Base-by-base conservation (phyloP, 129 eudicot genomes). In the Logfia minima region DNA sequence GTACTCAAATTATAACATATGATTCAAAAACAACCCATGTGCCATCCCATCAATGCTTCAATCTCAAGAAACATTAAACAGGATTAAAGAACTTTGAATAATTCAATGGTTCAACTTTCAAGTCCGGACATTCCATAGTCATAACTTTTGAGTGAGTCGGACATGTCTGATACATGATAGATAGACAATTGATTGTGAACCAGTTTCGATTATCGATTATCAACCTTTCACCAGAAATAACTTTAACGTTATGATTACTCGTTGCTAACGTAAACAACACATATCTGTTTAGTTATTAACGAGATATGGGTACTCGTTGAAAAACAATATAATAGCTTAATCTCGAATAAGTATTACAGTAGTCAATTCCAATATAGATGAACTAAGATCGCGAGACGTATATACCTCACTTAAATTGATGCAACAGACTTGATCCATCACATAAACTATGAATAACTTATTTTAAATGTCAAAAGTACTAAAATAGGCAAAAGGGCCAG, bases 21-120 rank as follows among this genome's bases (percentile, higher is more conserved):
- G 53, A 56, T 11, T 56, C 55, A 73, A 76, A 75, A 23, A 77
- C 68, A 68, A 53, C 81, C 68, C 81, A 68, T 77, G 81, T 56
- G 81, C 68, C 60, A 43, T 66, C 60, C 68, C 53, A 55, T 43
- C 66, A 55, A 53, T 53, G 35, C 74, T 77, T 68, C 4, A 77
- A 53, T 56, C 31, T 68, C 75, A 77, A 66, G 59, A 32, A 68
- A 77, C 67, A 21, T 67, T 56, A 56, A 56, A 77, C 75, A 68
- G 24, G 17, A 22, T 68, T 77, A 35, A 56, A 56, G 51, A 77
- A 75, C 32, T 13, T 64, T 22, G 29, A 39, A 60, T 22, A 62
- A 7, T 34, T 26, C 29, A 26, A 2, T 1, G 29, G 29, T 26
- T 26, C 29, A 2, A 26, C 29, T 26, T 26, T 1, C 29, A 2